Percentiles rank a stretch among this genome's conserved stretches.
Evolutionary conservation across 78 protist genomes (phyloP).

Genomic region (Speleostelium caveatum): DNA sequence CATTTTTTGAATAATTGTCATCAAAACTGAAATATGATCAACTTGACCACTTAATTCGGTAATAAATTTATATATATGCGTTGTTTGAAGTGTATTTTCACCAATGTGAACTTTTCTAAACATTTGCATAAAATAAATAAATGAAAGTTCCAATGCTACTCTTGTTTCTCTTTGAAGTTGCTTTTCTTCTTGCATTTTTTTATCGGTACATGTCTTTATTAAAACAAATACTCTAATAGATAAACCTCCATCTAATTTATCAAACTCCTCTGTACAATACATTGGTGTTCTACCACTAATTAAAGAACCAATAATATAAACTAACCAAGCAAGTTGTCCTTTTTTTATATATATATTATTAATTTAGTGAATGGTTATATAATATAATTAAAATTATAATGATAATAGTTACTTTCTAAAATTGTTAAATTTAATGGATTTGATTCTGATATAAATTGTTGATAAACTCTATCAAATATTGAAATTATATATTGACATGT

Average conservation of each 20-base stretch:
- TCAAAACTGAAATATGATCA: constrained; percentile 48
- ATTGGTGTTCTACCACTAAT: constrained; percentile 46
- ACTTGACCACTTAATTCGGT: constrained; percentile 38
- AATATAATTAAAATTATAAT: background rate
- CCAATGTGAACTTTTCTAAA: constrained; percentile 70
- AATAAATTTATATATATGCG: constrained; percentile 30
- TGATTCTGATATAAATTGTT: background rate
- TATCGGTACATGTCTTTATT: constrained; percentile 3
- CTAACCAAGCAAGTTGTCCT: constrained; percentile 74
- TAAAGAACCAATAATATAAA: constrained; percentile 65
- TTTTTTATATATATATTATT: background rate
- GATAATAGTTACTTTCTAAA: constrained; percentile 1
- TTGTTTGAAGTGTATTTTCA: constrained; percentile 31
- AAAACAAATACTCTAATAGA: constrained; percentile 47
- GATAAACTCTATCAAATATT: constrained; percentile 28
- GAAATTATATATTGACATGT: constrained; percentile 32
- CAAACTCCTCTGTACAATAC: constrained; percentile 49
- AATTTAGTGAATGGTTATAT: background rate
- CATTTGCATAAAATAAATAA: constrained; percentile 71
- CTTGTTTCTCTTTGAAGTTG: background rate
- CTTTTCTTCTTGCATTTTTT: background rate
- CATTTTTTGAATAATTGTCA: constrained; percentile 69
- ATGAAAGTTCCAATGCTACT: constrained; percentile 50
- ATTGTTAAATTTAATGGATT: constrained; percentile 12
- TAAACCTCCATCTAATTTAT: constrained; percentile 49